phyloP scores from a whole-genome alignment of 768 basidiomycete genomes.

The Tricholomella constricta region DNA sequence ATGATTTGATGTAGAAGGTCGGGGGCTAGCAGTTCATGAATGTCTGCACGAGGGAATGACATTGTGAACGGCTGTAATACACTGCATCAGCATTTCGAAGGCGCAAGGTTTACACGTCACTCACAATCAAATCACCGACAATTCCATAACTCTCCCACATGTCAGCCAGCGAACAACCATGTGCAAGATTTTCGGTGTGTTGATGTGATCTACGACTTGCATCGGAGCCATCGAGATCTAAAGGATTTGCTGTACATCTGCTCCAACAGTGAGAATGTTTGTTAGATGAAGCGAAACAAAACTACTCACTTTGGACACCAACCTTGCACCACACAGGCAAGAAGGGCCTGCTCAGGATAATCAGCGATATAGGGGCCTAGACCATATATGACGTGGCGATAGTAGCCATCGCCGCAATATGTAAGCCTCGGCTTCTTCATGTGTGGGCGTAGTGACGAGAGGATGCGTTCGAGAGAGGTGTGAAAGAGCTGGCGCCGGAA shows the following conservation, averaged over 20 bases:
- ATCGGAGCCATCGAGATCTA: constrained; percentile 9
- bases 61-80: constrained; percentile 13
- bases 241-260: constrained; percentile 11
- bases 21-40: constrained; percentile 28
- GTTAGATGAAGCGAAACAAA: no score
- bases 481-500: constrained; percentile 27
- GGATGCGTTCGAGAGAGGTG: constrained; percentile 17
- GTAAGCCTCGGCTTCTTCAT: constrained; percentile 28
- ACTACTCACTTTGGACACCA: constrained; percentile 30
- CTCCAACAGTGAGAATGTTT: no score
- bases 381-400: constrained; percentile 22
- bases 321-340: constrained; percentile 24
- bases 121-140: constrained; percentile 12
- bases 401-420: constrained; percentile 28
- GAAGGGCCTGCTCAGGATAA: constrained; percentile 28
- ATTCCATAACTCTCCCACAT: constrained; percentile 32
- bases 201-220: constrained; percentile 11
- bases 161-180: constrained; percentile 9
- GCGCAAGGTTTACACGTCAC: constrained; percentile 12
- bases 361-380: constrained; percentile 32
- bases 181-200: constrained; percentile 17
- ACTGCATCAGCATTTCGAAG: background rate
- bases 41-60: constrained; percentile 21
- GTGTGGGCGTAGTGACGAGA: constrained; percentile 16
- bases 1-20: constrained; percentile 34